phyloP scores from a whole-genome alignment of 2,329 filamentous ascomycete genomes.

The Aureobasidium sp. region DNA sequence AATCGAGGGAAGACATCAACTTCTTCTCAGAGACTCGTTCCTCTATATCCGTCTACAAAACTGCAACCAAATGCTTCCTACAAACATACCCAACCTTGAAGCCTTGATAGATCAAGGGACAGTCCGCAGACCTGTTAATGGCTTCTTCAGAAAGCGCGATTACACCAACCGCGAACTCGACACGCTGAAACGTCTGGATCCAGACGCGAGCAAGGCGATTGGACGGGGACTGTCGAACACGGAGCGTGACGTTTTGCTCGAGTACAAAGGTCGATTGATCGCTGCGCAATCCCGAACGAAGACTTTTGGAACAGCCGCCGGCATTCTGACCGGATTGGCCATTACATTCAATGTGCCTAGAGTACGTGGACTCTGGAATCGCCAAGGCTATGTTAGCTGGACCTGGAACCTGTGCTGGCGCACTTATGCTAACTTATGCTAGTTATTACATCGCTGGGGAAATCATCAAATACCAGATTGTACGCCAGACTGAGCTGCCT shows the following conservation, averaged over 20 bases:
- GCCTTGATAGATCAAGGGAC: background rate
- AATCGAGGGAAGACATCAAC: background rate
- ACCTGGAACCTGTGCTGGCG: background rate
- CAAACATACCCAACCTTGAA: background rate
- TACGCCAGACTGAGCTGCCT: too few species aligned
- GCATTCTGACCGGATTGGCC: background rate
- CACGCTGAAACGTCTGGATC: background rate
- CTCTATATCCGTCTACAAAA: too few species aligned
- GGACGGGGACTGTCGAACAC: background rate
- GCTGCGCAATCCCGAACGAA: background rate
- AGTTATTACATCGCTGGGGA: background rate
- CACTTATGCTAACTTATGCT: background rate
- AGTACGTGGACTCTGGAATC: background rate
- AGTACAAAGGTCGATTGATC: background rate
- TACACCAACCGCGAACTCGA: background rate
- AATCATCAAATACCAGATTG: background rate
- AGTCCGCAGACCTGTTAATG: background rate
- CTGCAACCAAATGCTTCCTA: background rate
- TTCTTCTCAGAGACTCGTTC: background rate
- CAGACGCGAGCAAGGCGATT: background rate
- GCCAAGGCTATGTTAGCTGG: background rate
- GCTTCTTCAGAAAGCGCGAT: background rate
- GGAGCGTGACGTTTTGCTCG: background rate
- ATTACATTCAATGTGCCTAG: background rate
- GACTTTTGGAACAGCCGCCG: background rate